Evolutionary conservation across 108 stramenopile species (phyloP), one percentile per base, ranked within the genome.

Genomic region (Thalassiosira profunda): DNA sequence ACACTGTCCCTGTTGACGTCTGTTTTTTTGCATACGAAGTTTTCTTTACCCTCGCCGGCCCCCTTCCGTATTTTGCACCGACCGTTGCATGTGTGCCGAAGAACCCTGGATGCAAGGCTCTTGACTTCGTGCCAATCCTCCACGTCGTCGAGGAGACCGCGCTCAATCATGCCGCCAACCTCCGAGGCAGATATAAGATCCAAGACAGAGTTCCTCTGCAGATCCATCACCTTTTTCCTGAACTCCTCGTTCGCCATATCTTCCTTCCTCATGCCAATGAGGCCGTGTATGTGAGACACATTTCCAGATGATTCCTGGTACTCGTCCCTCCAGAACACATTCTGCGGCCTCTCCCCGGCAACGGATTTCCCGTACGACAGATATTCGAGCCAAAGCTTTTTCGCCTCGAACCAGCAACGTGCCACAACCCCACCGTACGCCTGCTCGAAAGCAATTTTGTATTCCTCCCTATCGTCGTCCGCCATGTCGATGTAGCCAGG

Each of bases 281-380:
- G 14, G 4, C 48, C 66, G 38, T 67, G 66, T 30, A 67, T 67
- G 35, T 67, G 66, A 56, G 24, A 31, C 53, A 67, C 33, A 26
- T 67, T 67, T 21, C 52, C 66, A 14, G 52, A 31, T n/a, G 20
- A 23, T 12, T 43, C 53, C 31, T 67, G 66, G 29, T 55, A 67
- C 40, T 67, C 66, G 35, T 67, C 52, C 14, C 66, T 41, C n/a
- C 43, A 67, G 29, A 67, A 67, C 15, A 23, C 66, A 0, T 52
- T 7, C 17, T 15, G 2, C 4, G 35, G 28, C 14, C 5, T 12
- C 14, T 14, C 54, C n/a, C 46, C 2, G 10, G 18, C 0, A 43
- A 29, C 17, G 10, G 21, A 10, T 9, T 17, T 4, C 10, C 52
- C 21, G 42, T 30, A 25, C 18, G 33, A 21, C 21, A 54, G 25